phyloP scores from a whole-genome alignment of 345 rosid genomes.

The Trapa bicornis region DNA sequence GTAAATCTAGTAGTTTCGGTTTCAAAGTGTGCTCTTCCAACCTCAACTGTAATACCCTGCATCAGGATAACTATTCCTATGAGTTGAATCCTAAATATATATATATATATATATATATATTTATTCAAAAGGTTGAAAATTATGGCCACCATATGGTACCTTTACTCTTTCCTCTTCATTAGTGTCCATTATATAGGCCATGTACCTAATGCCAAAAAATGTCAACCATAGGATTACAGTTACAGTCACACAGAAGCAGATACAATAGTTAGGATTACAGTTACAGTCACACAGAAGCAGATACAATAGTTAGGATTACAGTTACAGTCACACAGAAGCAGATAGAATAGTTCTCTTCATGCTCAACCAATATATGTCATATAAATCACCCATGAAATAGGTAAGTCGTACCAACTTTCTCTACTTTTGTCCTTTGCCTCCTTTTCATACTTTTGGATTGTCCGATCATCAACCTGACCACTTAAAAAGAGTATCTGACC shows the following conservation, averaged over 20 bases:
- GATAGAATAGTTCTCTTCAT: no score
- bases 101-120: no score
- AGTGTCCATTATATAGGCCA: conserved; percentile 99
- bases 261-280: no score
- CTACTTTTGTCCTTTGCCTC: conserved; percentile 98
- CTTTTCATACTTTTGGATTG: conserved; percentile 89
- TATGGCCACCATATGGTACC: conserved; percentile 21
- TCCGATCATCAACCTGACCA: conserved; percentile 92
- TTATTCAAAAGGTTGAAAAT: no score
- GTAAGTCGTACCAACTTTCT: conserved; percentile 70
- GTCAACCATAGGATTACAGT: neutral
- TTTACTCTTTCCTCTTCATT: conserved; percentile 92
- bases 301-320: no score
- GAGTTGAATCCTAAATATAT: no score
- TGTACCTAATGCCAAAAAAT: conserved; percentile 46
- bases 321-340: no score
- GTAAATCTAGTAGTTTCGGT: conserved; percentile 90
- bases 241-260: neutral
- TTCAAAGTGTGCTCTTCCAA: conserved; percentile 98
- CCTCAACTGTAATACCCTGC: conserved; percentile 96
- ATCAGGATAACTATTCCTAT: neutral
- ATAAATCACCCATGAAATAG: neutral
- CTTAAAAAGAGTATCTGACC: conserved; percentile 97
- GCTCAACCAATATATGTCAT: no score
- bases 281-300: no score